Percentiles rank a stretch among this genome's conserved stretches.
phyloP scores from a whole-genome alignment of 768 basidiomycete genomes.

The Gelatoporia subvermispora region DNA sequence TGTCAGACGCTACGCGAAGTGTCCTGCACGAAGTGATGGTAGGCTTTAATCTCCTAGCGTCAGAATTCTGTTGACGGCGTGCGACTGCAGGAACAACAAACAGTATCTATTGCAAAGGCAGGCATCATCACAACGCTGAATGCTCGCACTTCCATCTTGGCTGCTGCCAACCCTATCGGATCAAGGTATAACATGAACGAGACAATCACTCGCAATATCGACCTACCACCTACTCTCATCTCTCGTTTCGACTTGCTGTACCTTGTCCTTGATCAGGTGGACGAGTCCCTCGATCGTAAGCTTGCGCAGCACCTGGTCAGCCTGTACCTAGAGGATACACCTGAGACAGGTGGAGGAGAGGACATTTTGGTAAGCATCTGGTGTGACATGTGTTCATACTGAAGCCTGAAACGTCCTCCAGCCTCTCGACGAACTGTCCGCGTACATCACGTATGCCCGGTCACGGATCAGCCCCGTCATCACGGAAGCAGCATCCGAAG shows the following conservation, averaged over 20 bases:
- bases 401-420: slow-evolving; percentile 27
- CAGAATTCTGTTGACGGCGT: background rate
- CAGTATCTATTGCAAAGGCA: slow-evolving; percentile 97
- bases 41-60: slow-evolving; percentile 11
- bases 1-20: slow-evolving; percentile 96
- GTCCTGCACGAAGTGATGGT: slow-evolving; percentile 99
- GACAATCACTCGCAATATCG: slow-evolving; percentile 94
- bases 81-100: slow-evolving; percentile 89
- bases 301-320: slow-evolving; percentile 92
- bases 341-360: slow-evolving; percentile 51
- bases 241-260: slow-evolving; percentile 97
- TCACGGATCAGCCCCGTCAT: slow-evolving; percentile 81
- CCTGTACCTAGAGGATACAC: slow-evolving; percentile 89
- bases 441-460: slow-evolving; percentile 92
- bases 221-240: slow-evolving; percentile 94
- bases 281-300: slow-evolving; percentile 79
- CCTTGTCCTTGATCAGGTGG: slow-evolving; percentile 90
- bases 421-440: slow-evolving; percentile 87
- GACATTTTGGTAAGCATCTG: slow-evolving; percentile 68
- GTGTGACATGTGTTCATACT: too few species aligned
- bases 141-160: slow-evolving; percentile 95
- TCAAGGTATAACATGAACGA: slow-evolving; percentile 90
- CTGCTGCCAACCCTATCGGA: slow-evolving; percentile 95
- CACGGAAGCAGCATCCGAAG: slow-evolving; percentile 77
- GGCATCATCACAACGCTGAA: slow-evolving; percentile 99